Base-by-base conservation (phyloP, 2,329 filamentous ascomycete genomes). In the Phyllosticta citribraziliensis region DNA sequence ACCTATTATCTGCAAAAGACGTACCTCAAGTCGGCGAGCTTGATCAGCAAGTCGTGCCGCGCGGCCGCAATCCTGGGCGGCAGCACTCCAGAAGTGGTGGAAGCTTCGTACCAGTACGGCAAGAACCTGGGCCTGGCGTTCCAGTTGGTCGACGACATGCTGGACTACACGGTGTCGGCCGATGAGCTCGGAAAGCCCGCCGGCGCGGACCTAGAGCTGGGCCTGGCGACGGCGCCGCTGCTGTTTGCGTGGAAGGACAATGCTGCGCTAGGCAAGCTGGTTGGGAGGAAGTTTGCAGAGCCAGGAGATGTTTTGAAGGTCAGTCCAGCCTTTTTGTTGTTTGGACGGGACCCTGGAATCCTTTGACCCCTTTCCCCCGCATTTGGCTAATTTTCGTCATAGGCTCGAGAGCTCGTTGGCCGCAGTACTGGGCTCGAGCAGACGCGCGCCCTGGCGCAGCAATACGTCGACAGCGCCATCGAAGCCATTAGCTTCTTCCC, bases 1-100 rank as follows among this genome's bases (percentile, higher is more conserved):
- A 83, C 85, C 25, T 97, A 99, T 77, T 99, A 99, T 73, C 80
- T 99, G 57, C 91, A 97, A 72, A 99, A 99, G 82, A 99, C 94
- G 27, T 99, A 99, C 71, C 83, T 99, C 67, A 99, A 99, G 79
- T 95, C 91, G 1, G 94, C 94, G 3, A 95, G 89, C 66, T 79
- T 99, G 69, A 97, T 99, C 71, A 95, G 89, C 72, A 99, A 99
- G 76, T 95, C 89, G 30, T 97, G 93, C 74, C 87, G 94, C 56
- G 91, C 93, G 0, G 85, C 94, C 2, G 93, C 94, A 2, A 78
- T 99, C 54, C 81, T 99, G 19, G 92, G 94, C 30, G 86, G 89
- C 14, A 84, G 87, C 35, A 83, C 91, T 35, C 81, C 82, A 0
- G 82, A 87, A 64, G 91, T 94, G 1, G 90, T 97, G 2, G 92